Conservation (phyloP, 1,284 basidiomycete genomes). For the Ganoderma multipileum region DNA sequence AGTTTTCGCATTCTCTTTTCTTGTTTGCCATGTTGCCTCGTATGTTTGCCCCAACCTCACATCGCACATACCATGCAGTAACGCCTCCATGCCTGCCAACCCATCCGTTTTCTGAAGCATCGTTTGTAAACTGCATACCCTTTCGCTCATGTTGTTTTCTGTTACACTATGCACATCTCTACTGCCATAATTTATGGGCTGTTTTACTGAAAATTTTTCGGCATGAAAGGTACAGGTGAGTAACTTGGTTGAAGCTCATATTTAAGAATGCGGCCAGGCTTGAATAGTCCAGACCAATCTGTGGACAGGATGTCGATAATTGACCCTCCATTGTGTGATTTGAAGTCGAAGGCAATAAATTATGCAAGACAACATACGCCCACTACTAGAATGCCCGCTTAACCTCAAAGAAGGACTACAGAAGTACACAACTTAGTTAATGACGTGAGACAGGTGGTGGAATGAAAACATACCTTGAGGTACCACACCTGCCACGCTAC, state of each 20-base stretch:
- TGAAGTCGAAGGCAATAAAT: conserved; percentile 20
- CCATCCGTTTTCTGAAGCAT: conserved; percentile 9
- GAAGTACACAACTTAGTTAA: conserved; percentile 10
- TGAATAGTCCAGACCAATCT: neutral
- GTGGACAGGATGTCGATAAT: neutral
- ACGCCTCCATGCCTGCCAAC: conserved; percentile 4
- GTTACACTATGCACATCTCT: conserved; percentile 29
- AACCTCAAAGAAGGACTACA: conserved; percentile 90
- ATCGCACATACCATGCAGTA: neutral
- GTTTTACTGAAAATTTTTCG: neutral
- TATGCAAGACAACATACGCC: conserved; percentile 26
- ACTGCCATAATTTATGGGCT: conserved; percentile 17
- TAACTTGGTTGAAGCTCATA: neutral
- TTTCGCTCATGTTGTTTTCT: conserved; percentile 24
- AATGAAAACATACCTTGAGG: conserved; percentile 75
- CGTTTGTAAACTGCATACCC: conserved; percentile 27
- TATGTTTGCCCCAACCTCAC: neutral
- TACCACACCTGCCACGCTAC: conserved; percentile 99
- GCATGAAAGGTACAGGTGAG: neutral
- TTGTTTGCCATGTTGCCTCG: conserved; percentile 26
- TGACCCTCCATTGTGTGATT: neutral
- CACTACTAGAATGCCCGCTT: conserved; percentile 82
- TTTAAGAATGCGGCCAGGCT: neutral
- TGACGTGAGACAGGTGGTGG: neutral
- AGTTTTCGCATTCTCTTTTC: conserved; percentile 17